Conservation (phyloP, 2,329 filamentous ascomycete genomes). For the Neopestalotiopsis clavispora region DNA sequence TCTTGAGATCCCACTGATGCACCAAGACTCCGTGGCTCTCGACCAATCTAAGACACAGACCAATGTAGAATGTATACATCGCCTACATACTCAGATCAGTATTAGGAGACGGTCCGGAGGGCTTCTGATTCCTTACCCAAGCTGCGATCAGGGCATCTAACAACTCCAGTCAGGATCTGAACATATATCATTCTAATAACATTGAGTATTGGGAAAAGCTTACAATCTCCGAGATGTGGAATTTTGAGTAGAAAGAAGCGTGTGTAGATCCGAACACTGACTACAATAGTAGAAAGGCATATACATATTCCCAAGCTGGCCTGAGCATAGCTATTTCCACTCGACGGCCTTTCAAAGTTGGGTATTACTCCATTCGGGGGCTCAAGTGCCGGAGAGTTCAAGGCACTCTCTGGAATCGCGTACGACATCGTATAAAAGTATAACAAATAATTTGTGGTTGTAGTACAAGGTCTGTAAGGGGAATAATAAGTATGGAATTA, state of each 20-base stretch:
- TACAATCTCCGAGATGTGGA: not conserved
- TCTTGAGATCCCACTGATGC: conserved; percentile 19
- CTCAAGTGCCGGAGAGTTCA: not conserved
- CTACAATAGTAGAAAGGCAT: not conserved
- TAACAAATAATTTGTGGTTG: too few relatives aligned
- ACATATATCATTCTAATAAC: too few relatives aligned
- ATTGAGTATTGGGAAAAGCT: not conserved
- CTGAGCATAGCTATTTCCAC: not conserved
- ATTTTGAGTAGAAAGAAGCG: not conserved
- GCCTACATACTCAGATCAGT: not conserved
- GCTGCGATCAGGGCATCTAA: not conserved
- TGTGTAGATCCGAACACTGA: not conserved
- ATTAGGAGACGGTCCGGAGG: not conserved
- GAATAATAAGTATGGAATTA: too few relatives aligned
- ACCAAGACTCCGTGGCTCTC: conserved; percentile 14
- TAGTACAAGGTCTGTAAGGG: too few relatives aligned
- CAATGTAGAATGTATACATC: not conserved
- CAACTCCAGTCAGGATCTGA: not conserved
- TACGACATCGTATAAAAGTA: too few relatives aligned
- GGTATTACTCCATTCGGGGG: not conserved
- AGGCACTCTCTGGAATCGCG: too few relatives aligned
- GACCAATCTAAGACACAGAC: not conserved
- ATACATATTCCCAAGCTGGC: not conserved
- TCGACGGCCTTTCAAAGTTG: not conserved
- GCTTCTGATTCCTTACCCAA: not conserved